Percentiles rank a stretch among this genome's conserved stretches.
phyloP scores from a whole-genome alignment of 2,329 filamentous ascomycete species.

The Chaetomium globosum region DNA sequence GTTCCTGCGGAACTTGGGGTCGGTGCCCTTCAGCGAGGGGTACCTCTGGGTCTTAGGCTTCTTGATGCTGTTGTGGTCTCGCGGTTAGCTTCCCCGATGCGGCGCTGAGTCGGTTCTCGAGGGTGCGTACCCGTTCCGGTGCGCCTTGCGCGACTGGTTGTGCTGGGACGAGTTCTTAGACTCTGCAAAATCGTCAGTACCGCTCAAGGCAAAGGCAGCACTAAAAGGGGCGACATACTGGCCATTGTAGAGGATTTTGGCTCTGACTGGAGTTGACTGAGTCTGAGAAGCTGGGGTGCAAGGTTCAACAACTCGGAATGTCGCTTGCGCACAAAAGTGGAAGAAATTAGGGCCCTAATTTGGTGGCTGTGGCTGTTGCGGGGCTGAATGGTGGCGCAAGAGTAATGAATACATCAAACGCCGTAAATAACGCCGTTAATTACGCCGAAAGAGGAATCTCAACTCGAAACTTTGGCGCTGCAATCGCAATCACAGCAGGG shows the following conservation, averaged over 20 bases:
- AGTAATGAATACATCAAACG: background rate
- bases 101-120: slow-evolving; percentile 23
- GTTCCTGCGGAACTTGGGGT: slow-evolving; percentile 99
- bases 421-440: slow-evolving; percentile 8
- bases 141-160: slow-evolving; percentile 97
- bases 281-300: slow-evolving; percentile 34
- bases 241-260: slow-evolving; percentile 63
- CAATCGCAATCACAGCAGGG: background rate
- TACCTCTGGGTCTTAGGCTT: slow-evolving; percentile 99
- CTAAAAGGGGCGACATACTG: slow-evolving; percentile 56
- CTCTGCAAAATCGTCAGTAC: slow-evolving; percentile 61
- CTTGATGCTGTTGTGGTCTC: slow-evolving; percentile 76
- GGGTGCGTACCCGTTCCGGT: slow-evolving; percentile 89
- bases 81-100: slow-evolving; percentile 22
- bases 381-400: slow-evolving; percentile 28
- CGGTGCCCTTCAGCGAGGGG: slow-evolving; percentile 96
- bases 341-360: slow-evolving; percentile 37
- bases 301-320: slow-evolving; percentile 27
- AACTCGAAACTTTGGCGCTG: background rate
- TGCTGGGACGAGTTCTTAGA: slow-evolving; percentile 99
- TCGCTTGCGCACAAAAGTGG: slow-evolving; percentile 34
- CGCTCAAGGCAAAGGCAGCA: background rate
- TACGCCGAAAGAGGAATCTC: background rate
- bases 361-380: slow-evolving; percentile 32
- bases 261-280: slow-evolving; percentile 40